phyloP scores from a whole-genome alignment of 805 yeast species.

The Schwanniomyces sp. region DNA sequence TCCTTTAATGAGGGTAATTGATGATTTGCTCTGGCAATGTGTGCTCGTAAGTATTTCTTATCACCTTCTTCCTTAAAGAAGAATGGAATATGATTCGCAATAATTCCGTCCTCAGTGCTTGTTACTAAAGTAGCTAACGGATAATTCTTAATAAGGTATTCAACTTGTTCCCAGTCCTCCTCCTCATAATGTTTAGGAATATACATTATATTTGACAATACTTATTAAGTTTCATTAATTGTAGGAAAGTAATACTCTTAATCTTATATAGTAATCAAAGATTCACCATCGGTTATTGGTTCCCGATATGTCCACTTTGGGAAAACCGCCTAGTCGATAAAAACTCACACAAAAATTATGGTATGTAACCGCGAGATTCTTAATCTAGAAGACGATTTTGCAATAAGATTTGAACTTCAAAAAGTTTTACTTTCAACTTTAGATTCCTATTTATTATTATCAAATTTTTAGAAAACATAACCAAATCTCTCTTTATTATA shows the following conservation, averaged over 20 bases:
- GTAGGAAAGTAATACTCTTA: neutral
- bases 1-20: conserved; percentile 44
- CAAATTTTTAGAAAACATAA: too few species aligned
- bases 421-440: too few species aligned
- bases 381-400: too few species aligned
- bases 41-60: conserved; percentile 48
- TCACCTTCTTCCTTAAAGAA: conserved; percentile 33
- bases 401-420: too few species aligned
- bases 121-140: conserved; percentile 57
- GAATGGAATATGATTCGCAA: conserved; percentile 62
- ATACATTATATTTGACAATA: conserved; percentile 24
- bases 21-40: conserved; percentile 52
- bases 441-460: too few species aligned
- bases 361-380: too few species aligned
- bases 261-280: neutral
- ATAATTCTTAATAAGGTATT: conserved; percentile 41
- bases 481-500: too few species aligned
- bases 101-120: conserved; percentile 33
- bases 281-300: too few species aligned
- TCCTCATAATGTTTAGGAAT: conserved; percentile 33
- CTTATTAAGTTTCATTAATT: neutral
- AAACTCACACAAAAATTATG: too few species aligned
- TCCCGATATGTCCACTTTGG: too few species aligned
- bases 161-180: conserved; percentile 35
- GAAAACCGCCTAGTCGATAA: too few species aligned